Evolutionary conservation across 805 yeast genomes (phyloP).

Genomic region (Yarrowia bubula): DNA sequence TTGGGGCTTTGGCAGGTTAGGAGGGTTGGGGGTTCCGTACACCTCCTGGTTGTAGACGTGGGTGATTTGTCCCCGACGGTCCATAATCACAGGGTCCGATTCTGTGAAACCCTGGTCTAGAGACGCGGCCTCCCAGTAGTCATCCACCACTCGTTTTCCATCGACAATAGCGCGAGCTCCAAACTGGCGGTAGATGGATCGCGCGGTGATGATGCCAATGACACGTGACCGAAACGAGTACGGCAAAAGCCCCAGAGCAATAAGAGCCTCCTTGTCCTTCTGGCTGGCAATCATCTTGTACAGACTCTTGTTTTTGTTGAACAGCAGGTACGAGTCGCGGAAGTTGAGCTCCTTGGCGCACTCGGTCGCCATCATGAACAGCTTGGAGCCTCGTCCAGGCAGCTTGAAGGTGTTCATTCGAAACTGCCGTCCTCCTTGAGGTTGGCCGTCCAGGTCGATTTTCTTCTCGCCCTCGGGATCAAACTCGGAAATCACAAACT

Average conservation of each 20-base stretch:
- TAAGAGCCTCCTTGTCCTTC: constrained; percentile 43
- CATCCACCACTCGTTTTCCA: constrained; percentile 54
- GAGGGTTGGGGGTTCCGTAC: constrained; percentile 18
- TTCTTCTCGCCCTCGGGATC: constrained; percentile 51
- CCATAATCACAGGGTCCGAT: constrained; percentile 45
- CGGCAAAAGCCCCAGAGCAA: constrained; percentile 37
- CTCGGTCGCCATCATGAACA: constrained; percentile 45
- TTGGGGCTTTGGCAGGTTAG: constrained; percentile 16
- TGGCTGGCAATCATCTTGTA: constrained; percentile 42
- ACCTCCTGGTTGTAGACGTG: constrained; percentile 25
- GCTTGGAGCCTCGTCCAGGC: constrained; percentile 42
- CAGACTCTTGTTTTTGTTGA: constrained; percentile 44
- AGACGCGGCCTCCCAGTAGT: constrained; percentile 53
- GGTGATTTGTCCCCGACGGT: constrained; percentile 32
- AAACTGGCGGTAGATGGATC: constrained; percentile 48
- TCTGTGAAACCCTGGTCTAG: constrained; percentile 47
- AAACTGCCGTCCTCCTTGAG: constrained; percentile 44
- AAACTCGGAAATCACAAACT: constrained; percentile 36
- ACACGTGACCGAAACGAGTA: constrained; percentile 38
- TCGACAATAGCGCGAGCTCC: constrained; percentile 50
- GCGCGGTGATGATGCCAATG: constrained; percentile 44
- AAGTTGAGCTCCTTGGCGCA: constrained; percentile 45
- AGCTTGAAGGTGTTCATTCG: constrained; percentile 45
- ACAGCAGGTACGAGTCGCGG: constrained; percentile 55
- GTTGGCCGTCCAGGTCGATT: constrained; percentile 42